A percentile compares a stretch with the other conserved stretches of the same genome.
phyloP scores from a whole-genome alignment of 129 eudicot species.

The Scalesia atractyloides region DNA sequence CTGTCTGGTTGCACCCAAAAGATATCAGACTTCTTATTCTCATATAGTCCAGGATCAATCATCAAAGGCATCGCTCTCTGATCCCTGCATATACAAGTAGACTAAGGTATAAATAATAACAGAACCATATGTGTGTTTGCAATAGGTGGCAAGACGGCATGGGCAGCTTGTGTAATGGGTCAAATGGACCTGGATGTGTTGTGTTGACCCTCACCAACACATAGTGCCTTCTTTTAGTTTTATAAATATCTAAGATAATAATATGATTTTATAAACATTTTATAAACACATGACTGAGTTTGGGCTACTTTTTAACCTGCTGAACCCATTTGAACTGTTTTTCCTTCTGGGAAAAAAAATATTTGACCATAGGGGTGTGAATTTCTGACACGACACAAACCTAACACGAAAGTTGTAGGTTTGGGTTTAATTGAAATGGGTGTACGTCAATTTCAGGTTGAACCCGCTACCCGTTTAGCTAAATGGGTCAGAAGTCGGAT shows the following conservation, averaged over 20 bases:
- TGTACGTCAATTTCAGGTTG: too few species aligned
- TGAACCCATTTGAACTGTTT: background rate
- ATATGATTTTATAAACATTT: background rate
- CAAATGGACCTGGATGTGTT: background rate
- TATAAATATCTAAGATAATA: background rate
- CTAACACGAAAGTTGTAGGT: too few species aligned
- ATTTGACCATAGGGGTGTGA: too few species aligned
- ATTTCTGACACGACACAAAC: too few species aligned
- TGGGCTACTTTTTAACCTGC: conserved; percentile 5
- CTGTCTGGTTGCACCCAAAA: conserved; percentile 75
- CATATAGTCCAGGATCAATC: conserved; percentile 86
- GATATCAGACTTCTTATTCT: conserved; percentile 65
- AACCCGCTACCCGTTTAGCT: too few species aligned
- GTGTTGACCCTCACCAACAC: background rate
- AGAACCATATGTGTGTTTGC: background rate
- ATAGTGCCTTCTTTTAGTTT: background rate
- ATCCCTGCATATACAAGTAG: conserved; percentile 49
- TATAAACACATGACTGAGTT: background rate
- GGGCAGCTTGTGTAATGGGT: background rate
- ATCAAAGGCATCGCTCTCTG: conserved; percentile 91
- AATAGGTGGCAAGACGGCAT: background rate
- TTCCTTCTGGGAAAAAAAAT: too few species aligned
- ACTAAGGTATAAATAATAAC: conserved; percentile 5
- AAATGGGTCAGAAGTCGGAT: too few species aligned
- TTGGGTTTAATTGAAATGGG: too few species aligned